Percentiles rank a stretch among this genome's conserved stretches.
Conservation (phyloP, 1,139 yeast genomes). For the Magnusiomyces ingens region DNA sequence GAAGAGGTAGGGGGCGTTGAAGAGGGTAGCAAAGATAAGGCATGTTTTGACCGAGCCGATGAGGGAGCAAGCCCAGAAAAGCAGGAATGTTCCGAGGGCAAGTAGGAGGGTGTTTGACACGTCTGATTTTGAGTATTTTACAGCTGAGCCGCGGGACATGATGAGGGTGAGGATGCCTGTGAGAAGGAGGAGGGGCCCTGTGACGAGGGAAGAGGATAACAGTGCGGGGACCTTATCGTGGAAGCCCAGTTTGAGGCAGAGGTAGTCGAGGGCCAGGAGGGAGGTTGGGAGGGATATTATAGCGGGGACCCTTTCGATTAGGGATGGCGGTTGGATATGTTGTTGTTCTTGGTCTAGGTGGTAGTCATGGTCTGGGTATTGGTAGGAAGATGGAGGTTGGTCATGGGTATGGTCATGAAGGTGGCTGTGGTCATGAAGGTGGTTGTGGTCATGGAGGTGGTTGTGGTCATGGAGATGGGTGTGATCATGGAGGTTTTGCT, state of each 20-base stretch:
- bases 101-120: slow-evolving; percentile 10
- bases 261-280: slow-evolving; percentile 26
- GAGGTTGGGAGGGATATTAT: slow-evolving; percentile 35
- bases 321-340: slow-evolving; percentile 13
- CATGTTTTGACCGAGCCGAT: slow-evolving; percentile 17
- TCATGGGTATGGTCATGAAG: slow-evolving; percentile 7
- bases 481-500: slow-evolving; percentile 11
- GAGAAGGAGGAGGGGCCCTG: slow-evolving; percentile 24
- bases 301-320: slow-evolving; percentile 32
- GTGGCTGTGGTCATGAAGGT: slow-evolving; percentile 8
- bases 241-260: slow-evolving; percentile 11
- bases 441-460: slow-evolving; percentile 10
- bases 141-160: slow-evolving; percentile 14
- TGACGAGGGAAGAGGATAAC: slow-evolving; percentile 21
- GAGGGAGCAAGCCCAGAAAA: slow-evolving; percentile 16
- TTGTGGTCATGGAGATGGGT: slow-evolving; percentile 7
- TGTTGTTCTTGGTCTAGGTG: background rate
- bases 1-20: slow-evolving; percentile 12
- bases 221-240: slow-evolving; percentile 9
- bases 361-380: slow-evolving; percentile 9
- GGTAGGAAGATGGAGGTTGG: slow-evolving; percentile 2
- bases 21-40: slow-evolving; percentile 11
- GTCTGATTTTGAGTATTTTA: slow-evolving; percentile 6
- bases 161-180: slow-evolving; percentile 24
- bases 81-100: slow-evolving; percentile 13